Evolutionary conservation across 139 green algal species (phyloP), one percentile per base, ranked within the genome.

Genomic region (Nannochloris sp.): DNA sequence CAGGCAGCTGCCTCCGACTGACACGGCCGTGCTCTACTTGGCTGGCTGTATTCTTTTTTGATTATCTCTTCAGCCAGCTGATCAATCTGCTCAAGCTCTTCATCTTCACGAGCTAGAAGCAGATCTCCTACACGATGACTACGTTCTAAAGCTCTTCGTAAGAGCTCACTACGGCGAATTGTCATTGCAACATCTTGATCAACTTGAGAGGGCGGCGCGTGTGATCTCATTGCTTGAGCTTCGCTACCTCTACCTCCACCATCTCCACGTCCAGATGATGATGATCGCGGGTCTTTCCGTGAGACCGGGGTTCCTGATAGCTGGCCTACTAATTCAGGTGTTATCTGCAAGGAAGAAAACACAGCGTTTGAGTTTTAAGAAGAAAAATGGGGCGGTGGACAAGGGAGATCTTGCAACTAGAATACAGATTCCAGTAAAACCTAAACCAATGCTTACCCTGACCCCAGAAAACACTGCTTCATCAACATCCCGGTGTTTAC

Each of bases 101-200:
- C 65, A 7, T 70, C 70, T 37, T 85, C 80, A 3, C 39, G 29
- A 55, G 76, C 77, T 3, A 86, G 70, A 47, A 86, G 67, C 73
- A 85, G 47, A 34, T 56, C 56, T 10, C 77, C 77, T 13, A 82
- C 67, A 4, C 64, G 58, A 19, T 36, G 36, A 45, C 73, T 83
- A 15, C 34, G 23, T 48, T 75, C 29, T 25, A 85, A 63, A 6
- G 61, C 54, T 2, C 15, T 61, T 27, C 57, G 32, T 42, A 75
- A 34, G 27, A 67, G 36, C 38, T 47, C 29, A 36, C 75, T 48
- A 8, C 33, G 38, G 12, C 25, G 32, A 46, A 67, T 12, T 23
- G 55, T 37, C 4, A 39, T 59, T 24, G 53, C 19, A 29, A 65
- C 34, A 3, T 33, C 54, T 12, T 19, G 24, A n/a, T 77, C 79